phyloP scores from a whole-genome alignment of 2,329 filamentous ascomycete genomes.

The Aspergillus quadricinctus region DNA sequence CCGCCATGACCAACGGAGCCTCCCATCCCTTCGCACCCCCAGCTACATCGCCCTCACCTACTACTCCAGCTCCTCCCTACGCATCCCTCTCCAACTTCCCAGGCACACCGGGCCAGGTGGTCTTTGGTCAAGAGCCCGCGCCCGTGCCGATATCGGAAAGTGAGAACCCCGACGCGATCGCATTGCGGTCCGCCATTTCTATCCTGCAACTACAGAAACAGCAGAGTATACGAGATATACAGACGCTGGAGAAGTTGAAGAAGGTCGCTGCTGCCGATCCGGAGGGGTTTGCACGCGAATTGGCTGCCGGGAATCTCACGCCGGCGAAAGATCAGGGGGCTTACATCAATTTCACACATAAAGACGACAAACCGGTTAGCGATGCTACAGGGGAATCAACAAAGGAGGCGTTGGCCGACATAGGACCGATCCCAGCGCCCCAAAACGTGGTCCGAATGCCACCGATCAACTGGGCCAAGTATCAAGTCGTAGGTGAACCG shows the following conservation, averaged over 20 bases:
- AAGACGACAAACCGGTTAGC: slow-evolving; percentile 30
- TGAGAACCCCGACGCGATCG: slow-evolving; percentile 78
- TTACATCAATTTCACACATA: slow-evolving; percentile 34
- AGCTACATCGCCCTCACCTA: slow-evolving; percentile 25
- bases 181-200: slow-evolving; percentile 77
- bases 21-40: slow-evolving; percentile 31
- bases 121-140: slow-evolving; percentile 34
- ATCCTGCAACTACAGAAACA: slow-evolving; percentile 82
- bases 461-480: slow-evolving; percentile 91
- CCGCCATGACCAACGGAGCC: slow-evolving; percentile 14
- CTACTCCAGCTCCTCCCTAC: slow-evolving; percentile 11
- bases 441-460: slow-evolving; percentile 83
- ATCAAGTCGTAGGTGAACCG: slow-evolving; percentile 80
- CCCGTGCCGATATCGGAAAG: slow-evolving; percentile 44
- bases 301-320: slow-evolving; percentile 59
- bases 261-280: slow-evolving; percentile 67
- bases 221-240: slow-evolving; percentile 72
- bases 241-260: slow-evolving; percentile 65
- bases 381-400: slow-evolving; percentile 12
- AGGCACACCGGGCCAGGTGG: slow-evolving; percentile 17
- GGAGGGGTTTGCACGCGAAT: slow-evolving; percentile 64
- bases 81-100: slow-evolving; percentile 9
- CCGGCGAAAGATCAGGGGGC: slow-evolving; percentile 28
- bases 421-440: slow-evolving; percentile 66
- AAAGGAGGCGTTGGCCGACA: slow-evolving; percentile 30